Conservation (phyloP, 371 early-diverging fungal genomes). For the Syncephalis fuscata region DNA sequence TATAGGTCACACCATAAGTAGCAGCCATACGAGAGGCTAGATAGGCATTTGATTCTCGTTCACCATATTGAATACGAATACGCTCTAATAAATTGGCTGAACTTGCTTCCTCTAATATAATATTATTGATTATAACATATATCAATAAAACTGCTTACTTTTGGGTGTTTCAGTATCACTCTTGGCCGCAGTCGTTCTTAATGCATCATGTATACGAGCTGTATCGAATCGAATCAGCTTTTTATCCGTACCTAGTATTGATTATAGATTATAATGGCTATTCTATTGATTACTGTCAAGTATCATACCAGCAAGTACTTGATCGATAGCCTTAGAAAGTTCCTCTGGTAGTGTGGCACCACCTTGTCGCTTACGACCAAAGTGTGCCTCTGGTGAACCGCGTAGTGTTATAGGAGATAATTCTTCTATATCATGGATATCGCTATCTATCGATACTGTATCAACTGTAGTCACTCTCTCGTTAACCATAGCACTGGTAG, state of each 20-base stretch:
- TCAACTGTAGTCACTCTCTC: too few relatives aligned
- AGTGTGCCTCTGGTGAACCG: constrained; percentile 49
- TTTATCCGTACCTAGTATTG: constrained; percentile 22
- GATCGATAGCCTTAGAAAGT: constrained; percentile 25
- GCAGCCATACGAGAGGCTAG: constrained; percentile 47
- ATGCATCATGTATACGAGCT: constrained; percentile 42
- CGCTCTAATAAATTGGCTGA: constrained; percentile 18
- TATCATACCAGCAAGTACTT: constrained; percentile 22
- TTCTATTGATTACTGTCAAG: too few relatives aligned
- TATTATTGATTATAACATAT: neutral
- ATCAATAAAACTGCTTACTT: constrained; percentile 4
- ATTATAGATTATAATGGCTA: too few relatives aligned
- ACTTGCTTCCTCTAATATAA: constrained; percentile 1
- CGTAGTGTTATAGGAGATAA: constrained; percentile 10
- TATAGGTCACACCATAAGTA: constrained; percentile 43
- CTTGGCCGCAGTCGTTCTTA: constrained; percentile 36
- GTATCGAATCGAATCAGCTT: constrained; percentile 43
- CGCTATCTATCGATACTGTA: too few relatives aligned
- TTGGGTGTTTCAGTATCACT: constrained; percentile 11
- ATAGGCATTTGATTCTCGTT: constrained; percentile 55
- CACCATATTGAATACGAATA: constrained; percentile 57
- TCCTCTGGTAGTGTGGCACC: constrained; percentile 36
- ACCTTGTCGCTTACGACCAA: constrained; percentile 53
- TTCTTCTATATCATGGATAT: too few relatives aligned
- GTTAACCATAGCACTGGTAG: too few relatives aligned